Evolutionary conservation across 2,329 filamentous ascomycete genomes (phyloP).

Genomic region (Talaromyces rugulosus): DNA sequence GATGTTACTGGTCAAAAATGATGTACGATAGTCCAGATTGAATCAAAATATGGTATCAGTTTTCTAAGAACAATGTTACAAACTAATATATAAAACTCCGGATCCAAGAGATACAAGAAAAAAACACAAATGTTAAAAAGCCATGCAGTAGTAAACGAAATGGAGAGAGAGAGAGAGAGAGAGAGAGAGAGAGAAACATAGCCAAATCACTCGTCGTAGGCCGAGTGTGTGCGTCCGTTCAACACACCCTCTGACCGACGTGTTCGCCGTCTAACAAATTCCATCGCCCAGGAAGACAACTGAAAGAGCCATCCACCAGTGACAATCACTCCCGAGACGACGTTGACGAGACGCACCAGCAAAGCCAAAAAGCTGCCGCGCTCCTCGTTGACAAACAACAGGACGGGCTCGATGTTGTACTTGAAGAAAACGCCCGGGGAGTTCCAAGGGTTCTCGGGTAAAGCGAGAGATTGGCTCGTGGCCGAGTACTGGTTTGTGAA

Average conservation of each 20-base stretch:
- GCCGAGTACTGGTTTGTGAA: slow-evolving; percentile 98
- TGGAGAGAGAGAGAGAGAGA: slow-evolving; percentile 16
- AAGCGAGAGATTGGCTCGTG: slow-evolving; percentile 70
- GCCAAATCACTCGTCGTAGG: slow-evolving; percentile 22
- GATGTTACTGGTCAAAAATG: neutral
- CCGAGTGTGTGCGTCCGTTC: slow-evolving; percentile 32
- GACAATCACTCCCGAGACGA: slow-evolving; percentile 84
- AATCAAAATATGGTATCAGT: neutral
- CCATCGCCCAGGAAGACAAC: slow-evolving; percentile 68
- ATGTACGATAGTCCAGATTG: too few relatives aligned
- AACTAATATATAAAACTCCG: neutral
- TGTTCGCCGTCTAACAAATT: slow-evolving; percentile 43
- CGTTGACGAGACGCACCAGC: slow-evolving; percentile 79
- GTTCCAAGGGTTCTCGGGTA: slow-evolving; percentile 54
- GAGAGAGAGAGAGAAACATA: slow-evolving; percentile 21
- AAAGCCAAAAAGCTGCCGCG: slow-evolving; percentile 71
- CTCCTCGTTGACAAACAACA: slow-evolving; percentile 78
- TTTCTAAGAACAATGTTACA: neutral
- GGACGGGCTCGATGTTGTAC: slow-evolving; percentile 95
- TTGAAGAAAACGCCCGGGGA: slow-evolving; percentile 96
- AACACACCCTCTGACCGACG: slow-evolving; percentile 46
- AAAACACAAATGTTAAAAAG: neutral
- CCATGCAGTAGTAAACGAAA: slow-evolving; percentile 1
- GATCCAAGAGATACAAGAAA: neutral
- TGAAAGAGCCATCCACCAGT: slow-evolving; percentile 92